Percentiles rank a stretch among this genome's conserved stretches.
Evolutionary conservation across 768 basidiomycete species (phyloP).

Genomic region (Mycena leptocephala): DNA sequence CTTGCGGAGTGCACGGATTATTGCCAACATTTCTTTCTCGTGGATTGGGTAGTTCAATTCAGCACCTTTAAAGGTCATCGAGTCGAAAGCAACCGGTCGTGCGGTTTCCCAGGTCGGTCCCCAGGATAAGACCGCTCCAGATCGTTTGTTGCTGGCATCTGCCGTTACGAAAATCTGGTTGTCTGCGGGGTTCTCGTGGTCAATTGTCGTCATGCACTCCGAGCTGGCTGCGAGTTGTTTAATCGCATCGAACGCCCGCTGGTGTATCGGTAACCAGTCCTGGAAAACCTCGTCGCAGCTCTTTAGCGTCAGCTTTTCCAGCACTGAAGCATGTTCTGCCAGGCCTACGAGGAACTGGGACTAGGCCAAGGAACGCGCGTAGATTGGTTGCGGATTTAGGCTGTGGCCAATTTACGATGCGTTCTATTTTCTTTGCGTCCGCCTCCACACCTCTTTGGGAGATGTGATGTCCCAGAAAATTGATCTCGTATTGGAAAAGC

Average conservation of each 20-base stretch:
- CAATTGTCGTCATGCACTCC: background rate
- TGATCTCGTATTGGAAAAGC: background rate
- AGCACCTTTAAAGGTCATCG: background rate
- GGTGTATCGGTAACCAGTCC: background rate
- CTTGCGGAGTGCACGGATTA: background rate
- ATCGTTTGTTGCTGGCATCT: background rate
- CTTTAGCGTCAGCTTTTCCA: background rate
- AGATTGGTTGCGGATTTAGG: background rate
- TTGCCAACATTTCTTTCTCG: background rate
- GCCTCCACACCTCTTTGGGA: background rate
- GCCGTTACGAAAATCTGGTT: background rate
- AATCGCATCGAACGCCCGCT: background rate
- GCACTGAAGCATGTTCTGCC: background rate
- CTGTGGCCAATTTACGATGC: background rate
- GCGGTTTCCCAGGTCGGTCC: background rate
- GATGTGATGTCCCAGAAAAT: background rate
- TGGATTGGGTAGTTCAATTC: background rate
- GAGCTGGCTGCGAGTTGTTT: background rate
- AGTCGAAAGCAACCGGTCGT: slow-evolving; percentile 3
- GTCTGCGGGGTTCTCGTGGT: background rate
- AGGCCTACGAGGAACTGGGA: background rate
- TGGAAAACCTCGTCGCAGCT: background rate
- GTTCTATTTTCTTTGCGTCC: background rate
- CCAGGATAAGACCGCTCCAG: background rate
- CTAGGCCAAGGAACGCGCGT: background rate